Evolutionary conservation across 225 moss, liverwort and hornwort species (phyloP).

Genomic region (Polytrichum commune): DNA sequence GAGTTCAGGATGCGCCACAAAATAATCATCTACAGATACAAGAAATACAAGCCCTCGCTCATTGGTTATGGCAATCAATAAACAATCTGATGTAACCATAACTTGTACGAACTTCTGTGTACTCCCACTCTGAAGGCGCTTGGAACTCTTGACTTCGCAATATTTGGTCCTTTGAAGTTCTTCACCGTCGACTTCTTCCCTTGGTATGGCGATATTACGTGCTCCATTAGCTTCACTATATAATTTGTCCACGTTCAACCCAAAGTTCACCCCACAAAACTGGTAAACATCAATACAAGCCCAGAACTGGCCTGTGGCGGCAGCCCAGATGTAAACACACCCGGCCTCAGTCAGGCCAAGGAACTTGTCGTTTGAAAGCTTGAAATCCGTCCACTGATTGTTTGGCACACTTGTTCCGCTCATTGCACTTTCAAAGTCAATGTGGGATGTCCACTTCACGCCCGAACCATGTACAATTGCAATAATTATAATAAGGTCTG

Average conservation of each 20-base stretch:
- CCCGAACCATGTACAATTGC: conserved; percentile 47
- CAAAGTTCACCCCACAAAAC: conserved; percentile 35
- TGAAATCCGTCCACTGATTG: conserved; percentile 56
- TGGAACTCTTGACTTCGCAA: background rate
- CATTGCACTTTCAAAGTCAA: conserved; percentile 23
- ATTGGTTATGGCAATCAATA: conserved; percentile 69
- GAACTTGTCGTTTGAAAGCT: conserved; percentile 56
- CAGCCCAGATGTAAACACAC: conserved; percentile 52
- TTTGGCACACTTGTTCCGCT: conserved; percentile 18
- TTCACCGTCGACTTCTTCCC: background rate
- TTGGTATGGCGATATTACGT: background rate
- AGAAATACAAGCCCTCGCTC: conserved; percentile 63
- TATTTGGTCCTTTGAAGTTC: background rate
- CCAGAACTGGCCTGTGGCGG: conserved; percentile 43
- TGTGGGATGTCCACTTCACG: conserved; percentile 40
- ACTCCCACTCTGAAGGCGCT: conserved; percentile 1
- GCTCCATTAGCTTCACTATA: background rate
- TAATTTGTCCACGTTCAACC: background rate
- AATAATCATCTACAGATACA: conserved; percentile 75
- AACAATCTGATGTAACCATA: conserved; percentile 68
- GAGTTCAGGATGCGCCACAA: conserved; percentile 34
- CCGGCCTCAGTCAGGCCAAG: conserved; percentile 61
- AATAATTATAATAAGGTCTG: conserved; percentile 29
- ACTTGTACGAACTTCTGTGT: conserved; percentile 25
- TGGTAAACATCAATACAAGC: conserved; percentile 52